A percentile compares a stretch with the other conserved stretches of the same genome.
phyloP scores from a whole-genome alignment of 2,329 filamentous ascomycete genomes.

The Fonsecaea monophora region DNA sequence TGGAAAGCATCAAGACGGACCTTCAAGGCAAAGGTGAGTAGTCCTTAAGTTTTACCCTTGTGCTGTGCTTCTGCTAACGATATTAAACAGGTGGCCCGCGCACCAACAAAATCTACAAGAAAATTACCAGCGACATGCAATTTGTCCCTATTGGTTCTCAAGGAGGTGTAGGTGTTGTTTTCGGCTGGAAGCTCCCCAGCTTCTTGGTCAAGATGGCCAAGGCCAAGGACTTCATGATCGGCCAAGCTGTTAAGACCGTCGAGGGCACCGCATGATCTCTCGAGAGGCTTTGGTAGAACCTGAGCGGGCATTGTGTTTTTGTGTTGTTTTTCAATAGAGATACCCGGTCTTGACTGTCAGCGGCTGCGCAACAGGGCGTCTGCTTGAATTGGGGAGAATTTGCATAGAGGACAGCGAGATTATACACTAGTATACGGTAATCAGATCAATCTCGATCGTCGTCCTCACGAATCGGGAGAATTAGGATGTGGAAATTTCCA shows the following conservation, averaged over 20 bases:
- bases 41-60: background rate
- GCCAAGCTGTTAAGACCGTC: constrained; percentile 40
- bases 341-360: constrained; percentile 29
- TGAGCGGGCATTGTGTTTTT: constrained; percentile 11
- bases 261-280: constrained; percentile 37
- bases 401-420: constrained; percentile 11
- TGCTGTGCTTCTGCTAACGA: background rate
- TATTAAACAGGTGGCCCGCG: constrained; percentile 36
- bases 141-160: constrained; percentile 49
- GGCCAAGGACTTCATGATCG: constrained; percentile 47
- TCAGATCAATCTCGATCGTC: background rate
- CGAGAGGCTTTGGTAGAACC: constrained; percentile 2
- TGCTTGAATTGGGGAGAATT: constrained; percentile 10
- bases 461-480: constrained; percentile 11
- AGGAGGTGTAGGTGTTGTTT: constrained; percentile 48
- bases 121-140: constrained; percentile 44
- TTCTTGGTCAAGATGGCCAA: constrained; percentile 49
- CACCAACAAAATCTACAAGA: constrained; percentile 45
- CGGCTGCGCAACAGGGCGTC: constrained; percentile 12
- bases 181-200: constrained; percentile 49
- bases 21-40: constrained; percentile 38
- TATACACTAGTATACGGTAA: background rate
- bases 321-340: constrained; percentile 28
- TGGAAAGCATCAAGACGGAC: constrained; percentile 39
- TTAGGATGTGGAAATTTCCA: constrained; percentile 6